Evolutionary conservation across 331 rosid species (phyloP), one percentile per base, ranked within the genome.

Genomic region (Cydonia oblonga): DNA sequence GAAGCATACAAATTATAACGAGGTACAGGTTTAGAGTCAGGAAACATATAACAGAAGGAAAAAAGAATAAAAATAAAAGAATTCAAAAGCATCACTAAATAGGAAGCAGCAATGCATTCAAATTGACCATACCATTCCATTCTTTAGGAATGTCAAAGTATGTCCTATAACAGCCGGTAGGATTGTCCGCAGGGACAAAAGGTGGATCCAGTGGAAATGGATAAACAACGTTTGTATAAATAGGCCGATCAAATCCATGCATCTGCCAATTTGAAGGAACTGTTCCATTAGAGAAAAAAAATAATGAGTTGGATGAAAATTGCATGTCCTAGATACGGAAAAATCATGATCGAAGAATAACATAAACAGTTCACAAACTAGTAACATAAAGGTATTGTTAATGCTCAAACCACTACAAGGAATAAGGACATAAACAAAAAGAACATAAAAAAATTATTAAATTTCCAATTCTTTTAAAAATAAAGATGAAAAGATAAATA

Each of bases 221-320:
- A 84, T 93, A 91, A 4, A 22, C 60, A 9, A 65, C 18, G 33
- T 93, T 93, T n/a, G 98, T 86, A 76, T 93, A 91, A 75, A 93
- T 93, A 20, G 98, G 98, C 79, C 65, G 58, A 78, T 93, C 98
- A 79, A 85, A 93, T 28, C 97, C 97, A 75, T 89, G 97, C 86
- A 91, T 44, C 77, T 93, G 97, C 98, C 98, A 93, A 81, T 91
- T 93, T 13, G 98, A 91, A 81, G 97, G 98, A 85, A 93, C 98
- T 91, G 96, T 80, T 82, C 76, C 89, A 80, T 76, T 52, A 42
- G 68, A 68, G 30, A 64, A 64, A 81, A 81, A 66, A 49, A 38
- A 49, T 38, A 16, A 60, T 53, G 60, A 80, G 79, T 29, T 23
- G 13, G 53, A 65, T 40, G 66, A 44, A 10, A 57, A 73, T 18